Base-by-base conservation (phyloP, 345 rosid genomes). In the Gossypioides kirkii region DNA sequence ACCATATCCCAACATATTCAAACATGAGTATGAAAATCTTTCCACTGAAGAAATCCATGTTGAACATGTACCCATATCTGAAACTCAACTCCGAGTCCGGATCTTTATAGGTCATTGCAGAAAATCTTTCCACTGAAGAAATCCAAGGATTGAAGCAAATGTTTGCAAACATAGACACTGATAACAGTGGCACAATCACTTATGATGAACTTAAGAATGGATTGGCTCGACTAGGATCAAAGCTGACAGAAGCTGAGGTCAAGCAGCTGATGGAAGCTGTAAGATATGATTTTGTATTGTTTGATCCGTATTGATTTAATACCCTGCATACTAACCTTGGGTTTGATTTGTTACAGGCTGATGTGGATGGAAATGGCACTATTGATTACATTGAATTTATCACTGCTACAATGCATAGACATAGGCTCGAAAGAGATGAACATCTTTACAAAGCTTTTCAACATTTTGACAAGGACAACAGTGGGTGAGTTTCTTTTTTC, bases 221-320 rank as follows among this genome's bases (percentile, higher is more conserved):
- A 65, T 78, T 94, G 80, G 88, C 93, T 76, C 82, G 85, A 70
- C 84, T 88, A 52, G 98, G 94, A 61, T 91, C 97, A 25, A 90
- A 84, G 80, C 94, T 94, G 43, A 83, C 93, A 0, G 94, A 87
- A 83, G 63, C 85, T 17, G 93, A 94, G 85, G 94, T 91, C 61
- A 75, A 83, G 78, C 94, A 90, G 75, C 94, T 94, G 70, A 90
- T 94, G 97, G 97, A 91, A 73, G 97, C 97, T 76, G 97, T 94
- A 82, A 85, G 88, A 77, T 67, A 47, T 16, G 1, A 38, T 41
- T 49, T 12, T 1, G 14, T 26, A 14, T 32, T 32, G 6, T 32
- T 32, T 32, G 9, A 8, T 67, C 6, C 11, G 10, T 25, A 10
- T 38, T n/a, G n/a, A 45, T 3, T 26, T 23, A 36, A 56, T 20